These are phyloP conservation scores for Arabis hirsuta DNA, from an alignment of 345 rosid genomes.

Conservation along the genomic window DNA sequence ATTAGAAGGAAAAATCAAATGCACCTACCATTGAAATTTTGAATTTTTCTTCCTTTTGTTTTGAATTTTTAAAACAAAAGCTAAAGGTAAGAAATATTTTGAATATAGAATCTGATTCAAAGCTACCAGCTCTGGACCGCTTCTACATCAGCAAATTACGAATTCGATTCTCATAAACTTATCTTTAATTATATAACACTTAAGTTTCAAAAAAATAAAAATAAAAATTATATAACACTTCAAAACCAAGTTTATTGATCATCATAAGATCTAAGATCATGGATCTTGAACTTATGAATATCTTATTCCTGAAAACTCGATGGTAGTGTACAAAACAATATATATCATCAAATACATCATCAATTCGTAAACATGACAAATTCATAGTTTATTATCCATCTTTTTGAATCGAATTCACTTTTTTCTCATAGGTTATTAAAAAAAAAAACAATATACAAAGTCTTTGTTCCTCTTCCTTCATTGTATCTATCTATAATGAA, in stretches of 20 bases:
- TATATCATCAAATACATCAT: conserved; percentile 17
- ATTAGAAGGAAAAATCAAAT: conserved; percentile 25
- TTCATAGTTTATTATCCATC: conserved; percentile 10
- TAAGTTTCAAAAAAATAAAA: too few relatives aligned
- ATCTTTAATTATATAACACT: not conserved
- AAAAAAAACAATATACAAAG: conserved; percentile 20
- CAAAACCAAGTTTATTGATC: not conserved
- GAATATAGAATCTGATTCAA: conserved; percentile 38
- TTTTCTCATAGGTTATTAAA: not conserved
- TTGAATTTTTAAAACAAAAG: conserved; percentile 18
- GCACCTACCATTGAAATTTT: not conserved
- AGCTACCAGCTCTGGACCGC: conserved; percentile 32
- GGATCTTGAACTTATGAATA: conserved; percentile 2
- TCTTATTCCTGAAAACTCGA: conserved; percentile 18
- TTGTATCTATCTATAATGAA: conserved; percentile 50
- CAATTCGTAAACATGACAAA: conserved; percentile 27
- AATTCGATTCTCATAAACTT: conserved; percentile 19
- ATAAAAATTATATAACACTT: not conserved
- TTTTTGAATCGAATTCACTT: conserved; percentile 10
- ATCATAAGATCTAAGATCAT: not conserved
- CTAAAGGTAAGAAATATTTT: conserved; percentile 13
- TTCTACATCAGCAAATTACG: conserved; percentile 7
- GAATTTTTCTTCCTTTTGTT: conserved; percentile 6
- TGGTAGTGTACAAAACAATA: conserved; percentile 15
- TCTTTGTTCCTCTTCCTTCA: conserved; percentile 1